Percentiles rank a stretch among this genome's conserved stretches.
phyloP scores from a whole-genome alignment of 805 yeast species.

The Kluyveromyces dobzhanskii region DNA sequence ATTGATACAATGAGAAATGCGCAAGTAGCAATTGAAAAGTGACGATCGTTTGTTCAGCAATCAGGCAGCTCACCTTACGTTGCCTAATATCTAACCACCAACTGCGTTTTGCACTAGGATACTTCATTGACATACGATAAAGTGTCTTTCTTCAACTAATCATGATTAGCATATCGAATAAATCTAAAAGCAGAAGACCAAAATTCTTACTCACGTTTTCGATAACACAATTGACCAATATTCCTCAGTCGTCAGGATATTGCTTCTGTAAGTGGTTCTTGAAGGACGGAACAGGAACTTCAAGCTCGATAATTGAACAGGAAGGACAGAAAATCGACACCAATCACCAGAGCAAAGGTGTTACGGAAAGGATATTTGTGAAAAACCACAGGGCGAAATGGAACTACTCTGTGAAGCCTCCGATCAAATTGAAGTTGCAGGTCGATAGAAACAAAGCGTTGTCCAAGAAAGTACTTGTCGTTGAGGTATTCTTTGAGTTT shows the following conservation, averaged over 20 bases:
- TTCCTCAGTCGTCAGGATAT: conserved; percentile 70
- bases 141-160: background rate
- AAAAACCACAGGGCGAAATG: conserved; percentile 46
- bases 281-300: conserved; percentile 36
- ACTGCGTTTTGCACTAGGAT: too few relatives aligned
- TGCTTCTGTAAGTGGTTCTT: conserved; percentile 60
- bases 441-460: conserved; percentile 32
- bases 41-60: too few relatives aligned
- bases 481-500: conserved; percentile 40
- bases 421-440: conserved; percentile 34
- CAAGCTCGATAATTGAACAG: conserved; percentile 10
- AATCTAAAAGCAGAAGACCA: conserved; percentile 36
- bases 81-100: too few relatives aligned
- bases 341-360: conserved; percentile 25
- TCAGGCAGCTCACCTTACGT: too few relatives aligned
- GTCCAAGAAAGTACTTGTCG: conserved; percentile 28
- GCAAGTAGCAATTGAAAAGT: too few relatives aligned
- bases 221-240: conserved; percentile 66
- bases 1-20: too few relatives aligned
- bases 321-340: conserved; percentile 26
- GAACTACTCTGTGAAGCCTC: conserved; percentile 32
- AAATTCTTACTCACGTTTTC: conserved; percentile 53
- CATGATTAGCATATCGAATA: conserved; percentile 11
- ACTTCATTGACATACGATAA: too few relatives aligned
- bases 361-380: conserved; percentile 38